Evolutionary conservation across 345 rosid genomes (phyloP), one percentile per base, ranked within the genome.

Genomic region (Adansonia digitata): DNA sequence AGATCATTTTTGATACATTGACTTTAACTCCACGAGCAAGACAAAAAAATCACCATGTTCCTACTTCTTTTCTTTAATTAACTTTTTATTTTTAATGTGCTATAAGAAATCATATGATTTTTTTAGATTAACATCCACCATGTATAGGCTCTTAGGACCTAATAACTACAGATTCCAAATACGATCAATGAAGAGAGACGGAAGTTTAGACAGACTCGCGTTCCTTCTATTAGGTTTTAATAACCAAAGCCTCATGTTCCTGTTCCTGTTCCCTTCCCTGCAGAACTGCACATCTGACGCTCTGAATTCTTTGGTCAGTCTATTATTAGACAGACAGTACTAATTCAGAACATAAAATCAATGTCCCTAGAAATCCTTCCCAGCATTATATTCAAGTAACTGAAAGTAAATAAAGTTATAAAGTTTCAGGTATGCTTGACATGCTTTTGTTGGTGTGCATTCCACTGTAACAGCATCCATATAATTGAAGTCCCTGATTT

Each of bases 401-500:
- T 14, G 34, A 35, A 35, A 53, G 74, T 39, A 14, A 20, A 53
- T 37, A 5, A 53, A 59, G 14, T 46, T 37, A 13, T n/a, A n/a
- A n/a, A 17, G 34, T 24, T 52, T 82, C 84, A 85, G 40, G 76
- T 48, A 82, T 74, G 72, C 77, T 85, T 85, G 74, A 75, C 45
- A 71, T 76, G 84, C 0, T 71, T 60, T 45, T 71, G 74, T 48
- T 81, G 82, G 74, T 86, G 91, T 3, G 89, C 78, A 77, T 88
- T 92, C 97, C 97, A 91, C 77, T 87, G 92, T 75, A 86, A 27
- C 71, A 91, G 85, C 98, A 94, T 94, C 98, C 97, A 92, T 62
- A 91, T 70, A 71, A 91, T 94, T 62, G 97, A 91, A 22, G 94
- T 91, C 31, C 97, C 97, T 92, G 88, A 70, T 75, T 3, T 69